Conservation (phyloP, 2,329 filamentous ascomycete species). For the Aspergillus neoniger region DNA sequence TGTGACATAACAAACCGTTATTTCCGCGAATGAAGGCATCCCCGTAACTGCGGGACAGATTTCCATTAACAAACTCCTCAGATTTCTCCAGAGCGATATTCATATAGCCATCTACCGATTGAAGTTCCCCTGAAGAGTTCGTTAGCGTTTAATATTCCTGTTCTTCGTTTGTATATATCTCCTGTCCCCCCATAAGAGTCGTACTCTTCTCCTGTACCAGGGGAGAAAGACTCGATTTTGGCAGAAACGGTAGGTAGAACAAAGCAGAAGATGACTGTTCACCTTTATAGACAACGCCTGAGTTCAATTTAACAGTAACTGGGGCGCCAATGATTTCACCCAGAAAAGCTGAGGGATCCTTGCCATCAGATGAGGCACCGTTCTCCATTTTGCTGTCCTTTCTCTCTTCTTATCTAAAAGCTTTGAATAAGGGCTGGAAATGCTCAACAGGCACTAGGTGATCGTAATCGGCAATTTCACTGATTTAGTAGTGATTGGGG, state of each 20-base stretch:
- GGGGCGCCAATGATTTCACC: slow-evolving; percentile 91
- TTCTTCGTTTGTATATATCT: background rate
- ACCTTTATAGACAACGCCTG: slow-evolving; percentile 98
- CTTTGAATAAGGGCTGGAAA: background rate
- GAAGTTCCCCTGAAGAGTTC: slow-evolving; percentile 72
- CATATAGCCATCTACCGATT: slow-evolving; percentile 99
- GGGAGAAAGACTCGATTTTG: too few species aligned
- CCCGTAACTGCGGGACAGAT: slow-evolving; percentile 79
- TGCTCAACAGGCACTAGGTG: background rate
- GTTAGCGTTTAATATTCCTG: slow-evolving; percentile 9
- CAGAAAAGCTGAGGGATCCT: slow-evolving; percentile 90
- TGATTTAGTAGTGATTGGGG: background rate
- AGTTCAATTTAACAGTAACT: slow-evolving; percentile 97
- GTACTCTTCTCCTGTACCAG: too few species aligned
- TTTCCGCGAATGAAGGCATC: slow-evolving; percentile 96
- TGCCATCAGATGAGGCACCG: slow-evolving; percentile 68
- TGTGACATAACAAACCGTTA: slow-evolving; percentile 65
- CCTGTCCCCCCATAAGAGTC: background rate
- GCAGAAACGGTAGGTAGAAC: too few species aligned
- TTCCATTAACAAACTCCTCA: slow-evolving; percentile 84
- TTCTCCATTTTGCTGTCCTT: slow-evolving; percentile 68
- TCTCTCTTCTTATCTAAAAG: background rate
- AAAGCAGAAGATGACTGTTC: background rate
- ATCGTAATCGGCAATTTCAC: background rate
- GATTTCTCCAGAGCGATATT: slow-evolving; percentile 98